Percentiles rank a stretch among this genome's conserved stretches.
These are phyloP conservation scores for Rugonectria rugulosa DNA, from an alignment of 2,329 filamentous ascomycete genomes.

Conservation along the genomic window DNA sequence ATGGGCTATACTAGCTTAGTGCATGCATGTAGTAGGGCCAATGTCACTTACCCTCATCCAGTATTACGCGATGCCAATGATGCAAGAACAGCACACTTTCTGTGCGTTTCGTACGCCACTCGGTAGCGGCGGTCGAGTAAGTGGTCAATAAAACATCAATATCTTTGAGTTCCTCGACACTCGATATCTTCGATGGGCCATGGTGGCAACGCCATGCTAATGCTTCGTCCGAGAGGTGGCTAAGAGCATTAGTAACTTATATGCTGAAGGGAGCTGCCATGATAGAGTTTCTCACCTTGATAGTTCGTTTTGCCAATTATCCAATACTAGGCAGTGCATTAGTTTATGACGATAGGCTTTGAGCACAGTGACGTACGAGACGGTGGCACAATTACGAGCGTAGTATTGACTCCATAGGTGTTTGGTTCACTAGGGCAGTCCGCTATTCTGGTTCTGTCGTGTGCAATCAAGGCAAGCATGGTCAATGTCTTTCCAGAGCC, in stretches of 20 bases:
- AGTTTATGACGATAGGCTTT: not conserved
- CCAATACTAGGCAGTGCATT: not conserved
- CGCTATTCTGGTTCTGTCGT: not conserved
- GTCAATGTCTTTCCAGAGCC: not conserved
- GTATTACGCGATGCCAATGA: conserved; percentile 1
- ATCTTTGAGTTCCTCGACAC: not conserved
- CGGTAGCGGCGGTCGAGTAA: conserved; percentile 1
- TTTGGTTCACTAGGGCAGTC: too few relatives aligned
- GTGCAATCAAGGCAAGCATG: conserved; percentile 1
- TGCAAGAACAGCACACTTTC: not conserved
- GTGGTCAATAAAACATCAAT: conserved; percentile 3
- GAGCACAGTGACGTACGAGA: not conserved
- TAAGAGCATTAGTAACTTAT: not conserved
- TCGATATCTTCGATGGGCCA: not conserved
- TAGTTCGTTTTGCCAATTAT: conserved; percentile 4
- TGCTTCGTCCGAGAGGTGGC: not conserved
- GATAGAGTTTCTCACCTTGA: not conserved
- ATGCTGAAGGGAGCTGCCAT: too few relatives aligned
- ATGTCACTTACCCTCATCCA: not conserved
- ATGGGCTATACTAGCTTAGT: not conserved
- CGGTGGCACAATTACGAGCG: not conserved
- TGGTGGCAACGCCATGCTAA: conserved; percentile 1
- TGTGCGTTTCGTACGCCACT: not conserved
- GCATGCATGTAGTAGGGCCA: not conserved
- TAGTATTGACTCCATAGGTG: not conserved